Evolutionary conservation across 805 yeast genomes (phyloP), one percentile per base, ranked within the genome.

Genomic region (Debaryomyces prosopidis): DNA sequence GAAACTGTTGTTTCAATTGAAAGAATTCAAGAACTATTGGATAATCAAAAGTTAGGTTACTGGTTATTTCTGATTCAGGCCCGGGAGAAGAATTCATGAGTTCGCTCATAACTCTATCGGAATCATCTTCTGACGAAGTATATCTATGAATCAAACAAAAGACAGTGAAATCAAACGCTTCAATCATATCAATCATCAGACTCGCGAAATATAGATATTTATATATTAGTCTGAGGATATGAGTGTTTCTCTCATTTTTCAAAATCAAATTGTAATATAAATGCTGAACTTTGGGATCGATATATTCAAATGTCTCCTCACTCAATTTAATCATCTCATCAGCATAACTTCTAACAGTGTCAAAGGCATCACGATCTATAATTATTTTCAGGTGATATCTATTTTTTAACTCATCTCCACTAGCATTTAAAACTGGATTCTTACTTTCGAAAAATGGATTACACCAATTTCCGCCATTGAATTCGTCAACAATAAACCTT

Each of bases 391-490:
- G 69, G 39, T 69, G 76, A 42, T 64, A 63, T 35, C 63, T 60
- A 48, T 65, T 71, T 42, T 72, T 73, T 45, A 70, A 58, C 23
- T 71, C 75, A 48, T 71, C 74, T 2, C 76, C 77, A 52, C 75
- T 68, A 23, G 65, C 66, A 52, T 70, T 73, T 31, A 70, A 61
- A 17, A 66, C 67, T 6, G 63, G 57, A 40, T 67, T 71, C 30
- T 55, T 52, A 39, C 71, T 56, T 36, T 72, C 60, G 51, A 80
- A 78, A 52, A 84, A 84, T 19, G 87, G 88, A 54, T 85, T 85
- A 39, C 80, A 77, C 85, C 90, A 86, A 48, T 84, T 82, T n/a
- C 91, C 92, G 14, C 90, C 92, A 53, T 82, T 82, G 59, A 82
- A 86, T 44, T 78, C 80, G 23, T 82, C 81, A 35, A 76, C 72